A percentile compares a stretch with the other conserved stretches of the same genome.
Conservation (phyloP, 2,329 filamentous ascomycete genomes). For the Fusarium solani-melongenae region DNA sequence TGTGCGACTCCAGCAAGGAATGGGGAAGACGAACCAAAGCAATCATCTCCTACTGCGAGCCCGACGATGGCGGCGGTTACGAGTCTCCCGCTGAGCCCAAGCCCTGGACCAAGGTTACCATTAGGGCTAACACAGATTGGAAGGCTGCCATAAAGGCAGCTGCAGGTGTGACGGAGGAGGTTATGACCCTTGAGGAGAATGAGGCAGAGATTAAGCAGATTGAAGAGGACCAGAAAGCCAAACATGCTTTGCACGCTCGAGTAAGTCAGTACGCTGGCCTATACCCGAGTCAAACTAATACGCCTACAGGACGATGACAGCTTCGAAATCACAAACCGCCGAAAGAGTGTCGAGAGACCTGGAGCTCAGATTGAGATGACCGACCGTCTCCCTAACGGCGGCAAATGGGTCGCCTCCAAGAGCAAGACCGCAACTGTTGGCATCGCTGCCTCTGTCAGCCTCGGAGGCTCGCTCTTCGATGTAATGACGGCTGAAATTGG, state of each 20-base stretch:
- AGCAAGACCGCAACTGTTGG: not conserved
- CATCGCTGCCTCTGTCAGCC: not conserved
- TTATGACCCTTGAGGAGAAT: not conserved
- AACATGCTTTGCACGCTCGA: not conserved
- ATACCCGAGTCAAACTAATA: not conserved
- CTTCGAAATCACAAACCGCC: not conserved
- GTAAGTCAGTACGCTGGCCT: not conserved
- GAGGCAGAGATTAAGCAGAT: not conserved
- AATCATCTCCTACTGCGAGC: not conserved
- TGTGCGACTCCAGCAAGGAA: not conserved
- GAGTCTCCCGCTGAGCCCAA: not conserved
- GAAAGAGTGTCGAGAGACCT: not conserved
- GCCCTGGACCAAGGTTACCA: not conserved
- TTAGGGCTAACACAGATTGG: not conserved
- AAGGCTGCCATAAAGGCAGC: not conserved
- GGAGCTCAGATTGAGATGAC: not conserved
- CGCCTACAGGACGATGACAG: not conserved
- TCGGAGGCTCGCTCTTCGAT: not conserved
- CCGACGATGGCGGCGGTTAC: not conserved
- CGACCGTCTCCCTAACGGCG: not conserved
- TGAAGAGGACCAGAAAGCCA: not conserved
- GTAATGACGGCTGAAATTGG: not conserved
- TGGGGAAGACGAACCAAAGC: not conserved
- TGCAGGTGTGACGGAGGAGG: not conserved
- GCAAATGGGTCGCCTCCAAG: not conserved